A percentile compares a stretch with the other conserved stretches of the same genome.
These are phyloP conservation scores for apple (Malus domestica) DNA, from an alignment of 306 rosid genomes.

Conservation along the genomic window DNA sequence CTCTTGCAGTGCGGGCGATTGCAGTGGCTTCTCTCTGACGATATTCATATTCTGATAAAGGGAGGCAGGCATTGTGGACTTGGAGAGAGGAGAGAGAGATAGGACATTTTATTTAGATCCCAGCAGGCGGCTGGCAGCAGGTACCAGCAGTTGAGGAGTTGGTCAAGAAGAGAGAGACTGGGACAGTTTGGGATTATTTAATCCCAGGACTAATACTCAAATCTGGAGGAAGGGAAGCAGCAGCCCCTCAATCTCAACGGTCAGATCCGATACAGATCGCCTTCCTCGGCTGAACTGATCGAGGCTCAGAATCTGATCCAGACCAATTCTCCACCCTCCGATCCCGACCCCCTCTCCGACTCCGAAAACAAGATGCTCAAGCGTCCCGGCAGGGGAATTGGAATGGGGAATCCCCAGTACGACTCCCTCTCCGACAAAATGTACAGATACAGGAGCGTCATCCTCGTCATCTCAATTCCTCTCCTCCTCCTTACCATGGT, in stretches of 20 bases:
- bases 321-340: slow-evolving; percentile 58
- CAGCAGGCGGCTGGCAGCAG: neutral
- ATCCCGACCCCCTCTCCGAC: slow-evolving; percentile 23
- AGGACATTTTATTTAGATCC: neutral
- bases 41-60: neutral
- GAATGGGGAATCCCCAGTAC: slow-evolving; percentile 4
- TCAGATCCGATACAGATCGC: slow-evolving; percentile 97
- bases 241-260: slow-evolving; percentile 59
- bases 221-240: slow-evolving; percentile 68
- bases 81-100: too few species aligned
- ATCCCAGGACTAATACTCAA: slow-evolving; percentile 4
- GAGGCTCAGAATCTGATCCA: slow-evolving; percentile 37
- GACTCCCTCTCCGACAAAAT: slow-evolving; percentile 75
- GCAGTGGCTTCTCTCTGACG: neutral
- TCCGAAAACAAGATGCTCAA: slow-evolving; percentile 66
- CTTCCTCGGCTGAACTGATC: slow-evolving; percentile 76
- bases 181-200: slow-evolving; percentile 1
- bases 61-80: neutral
- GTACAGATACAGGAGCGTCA: slow-evolving; percentile 60
- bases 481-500: slow-evolving; percentile 58
- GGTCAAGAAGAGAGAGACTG: neutral
- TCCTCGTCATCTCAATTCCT: slow-evolving; percentile 61
- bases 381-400: slow-evolving; percentile 37
- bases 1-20: neutral
- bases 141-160: neutral